These are phyloP conservation scores for sweet orange (Citrus sinensis) DNA, from an alignment of 345 rosid species.

Conservation along the genomic window DVS_A1.0 CM039166.1:20543501-20544000, in stretches of 20 bases:
- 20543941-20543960: background rate
- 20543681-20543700: background rate
- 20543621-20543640: slow-evolving; percentile 57
- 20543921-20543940: background rate
- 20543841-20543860: background rate
- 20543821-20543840: background rate
- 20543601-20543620: slow-evolving; percentile 35
- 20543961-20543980: background rate
- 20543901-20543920: background rate
- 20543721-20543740: background rate
- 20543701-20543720: background rate
- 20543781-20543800: background rate
- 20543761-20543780: background rate
- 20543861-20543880: background rate
- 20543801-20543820: background rate
- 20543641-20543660: slow-evolving; percentile 65
- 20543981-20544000: background rate
- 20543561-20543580: slow-evolving; percentile 70
- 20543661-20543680: slow-evolving; percentile 45
- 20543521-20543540: slow-evolving; percentile 64
- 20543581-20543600: slow-evolving; percentile 65
- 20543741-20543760: background rate
- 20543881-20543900: background rate
- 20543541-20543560: slow-evolving; percentile 73
- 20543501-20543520: slow-evolving; percentile 26